Percentiles rank a stretch among this genome's conserved stretches.
Evolutionary conservation across 495 filamentous ascomycete species (phyloP).

Genomic region (Hypoxylon trugodes): DNA sequence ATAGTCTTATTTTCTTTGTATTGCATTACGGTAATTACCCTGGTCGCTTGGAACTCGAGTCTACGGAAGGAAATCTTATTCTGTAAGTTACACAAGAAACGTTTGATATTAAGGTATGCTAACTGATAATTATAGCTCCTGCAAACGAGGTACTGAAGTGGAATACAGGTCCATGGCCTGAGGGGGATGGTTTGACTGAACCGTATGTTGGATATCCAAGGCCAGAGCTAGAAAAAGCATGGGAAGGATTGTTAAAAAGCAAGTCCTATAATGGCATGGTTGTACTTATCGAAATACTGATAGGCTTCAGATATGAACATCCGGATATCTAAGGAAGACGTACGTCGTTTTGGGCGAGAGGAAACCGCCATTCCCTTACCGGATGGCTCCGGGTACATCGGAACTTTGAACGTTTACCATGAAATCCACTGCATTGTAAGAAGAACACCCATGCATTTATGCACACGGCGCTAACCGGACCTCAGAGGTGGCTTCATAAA

Average conservation of each 20-base stretch:
- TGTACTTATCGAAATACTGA: neutral
- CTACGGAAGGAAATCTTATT: neutral
- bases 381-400: neutral
- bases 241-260: neutral
- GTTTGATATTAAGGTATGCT: neutral
- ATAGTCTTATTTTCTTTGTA: neutral
- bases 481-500: neutral
- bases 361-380: neutral
- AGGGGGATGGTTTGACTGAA: neutral
- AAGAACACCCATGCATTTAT: neutral
- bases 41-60: neutral
- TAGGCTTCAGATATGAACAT: neutral
- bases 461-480: neutral
- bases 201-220: neutral
- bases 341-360: neutral
- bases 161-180: neutral
- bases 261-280: neutral
- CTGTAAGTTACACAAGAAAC: neutral
- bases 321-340: neutral
- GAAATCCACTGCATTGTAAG: neutral
- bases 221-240: neutral
- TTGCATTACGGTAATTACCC: neutral
- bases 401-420: neutral
- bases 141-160: neutral
- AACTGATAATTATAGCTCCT: neutral